These are phyloP conservation scores for Sugiyamaella xylanicola DNA, from an alignment of 1,139 yeast genomes.

Conservation along the genomic window DNA sequence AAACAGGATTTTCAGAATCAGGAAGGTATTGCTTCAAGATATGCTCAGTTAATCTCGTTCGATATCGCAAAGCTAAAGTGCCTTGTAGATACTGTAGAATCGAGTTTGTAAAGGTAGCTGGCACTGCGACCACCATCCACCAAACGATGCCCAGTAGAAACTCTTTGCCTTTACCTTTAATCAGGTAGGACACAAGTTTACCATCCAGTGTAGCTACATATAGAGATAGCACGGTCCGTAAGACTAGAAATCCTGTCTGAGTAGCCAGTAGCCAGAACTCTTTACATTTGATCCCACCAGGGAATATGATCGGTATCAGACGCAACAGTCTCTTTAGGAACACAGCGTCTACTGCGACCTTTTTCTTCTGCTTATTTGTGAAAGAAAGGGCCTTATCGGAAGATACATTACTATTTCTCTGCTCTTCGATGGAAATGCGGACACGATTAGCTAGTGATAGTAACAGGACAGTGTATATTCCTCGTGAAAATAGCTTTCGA, in stretches of 20 bases:
- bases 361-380: slow-evolving; percentile 22
- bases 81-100: slow-evolving; percentile 71
- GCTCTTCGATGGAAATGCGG: slow-evolving; percentile 31
- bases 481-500: slow-evolving; percentile 35
- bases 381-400: slow-evolving; percentile 13
- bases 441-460: slow-evolving; percentile 32
- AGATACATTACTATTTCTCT: slow-evolving; percentile 20
- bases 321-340: slow-evolving; percentile 38
- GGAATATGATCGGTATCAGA: slow-evolving; percentile 43
- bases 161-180: slow-evolving; percentile 64
- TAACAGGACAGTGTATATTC: slow-evolving; percentile 35
- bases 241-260: slow-evolving; percentile 64
- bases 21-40: slow-evolving; percentile 72
- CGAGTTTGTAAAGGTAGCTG: slow-evolving; percentile 81
- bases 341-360: slow-evolving; percentile 41
- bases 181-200: slow-evolving; percentile 76
- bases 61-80: slow-evolving; percentile 63
- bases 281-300: slow-evolving; percentile 39
- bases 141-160: slow-evolving; percentile 65
- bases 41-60: slow-evolving; percentile 64
- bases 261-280: slow-evolving; percentile 49
- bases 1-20: slow-evolving; percentile 42
- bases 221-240: slow-evolving; percentile 74
- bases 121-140: slow-evolving; percentile 87
- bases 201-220: slow-evolving; percentile 90